Evolutionary conservation across 2,329 filamentous ascomycete species (phyloP).

Genomic region (Emergomyces orientalis): DNA sequence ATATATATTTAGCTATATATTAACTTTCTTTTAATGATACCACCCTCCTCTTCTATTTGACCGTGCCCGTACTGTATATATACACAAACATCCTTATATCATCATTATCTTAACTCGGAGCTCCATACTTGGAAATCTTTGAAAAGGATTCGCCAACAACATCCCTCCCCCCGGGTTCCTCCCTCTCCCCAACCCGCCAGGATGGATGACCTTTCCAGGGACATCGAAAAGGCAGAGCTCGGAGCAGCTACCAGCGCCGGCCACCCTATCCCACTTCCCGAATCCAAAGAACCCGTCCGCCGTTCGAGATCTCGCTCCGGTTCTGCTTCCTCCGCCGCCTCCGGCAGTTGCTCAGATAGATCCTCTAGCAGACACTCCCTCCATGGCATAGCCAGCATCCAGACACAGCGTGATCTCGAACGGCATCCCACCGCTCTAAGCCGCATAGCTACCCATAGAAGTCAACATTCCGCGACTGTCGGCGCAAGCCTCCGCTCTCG

Average conservation of each 20-base stretch:
- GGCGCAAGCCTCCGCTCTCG: constrained; percentile 27
- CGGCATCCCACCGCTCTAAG: constrained; percentile 32
- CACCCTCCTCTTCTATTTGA: no score
- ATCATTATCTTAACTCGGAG: no score
- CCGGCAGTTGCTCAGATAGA: constrained; percentile 17
- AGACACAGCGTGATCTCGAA: constrained; percentile 29
- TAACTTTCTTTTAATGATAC: no score
- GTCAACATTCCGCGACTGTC: constrained; percentile 36
- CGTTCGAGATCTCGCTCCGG: constrained; percentile 6
- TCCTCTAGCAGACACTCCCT: constrained; percentile 11
- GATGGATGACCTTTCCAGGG: constrained; percentile 32
- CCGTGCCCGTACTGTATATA: no score
- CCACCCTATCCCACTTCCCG: constrained; percentile 10
- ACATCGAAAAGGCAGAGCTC: constrained; percentile 31
- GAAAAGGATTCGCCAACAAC: not conserved
- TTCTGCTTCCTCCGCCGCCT: constrained; percentile 19
- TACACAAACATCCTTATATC: no score
- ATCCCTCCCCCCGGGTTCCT: no score
- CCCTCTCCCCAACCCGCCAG: not conserved
- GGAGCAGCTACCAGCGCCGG: constrained; percentile 17
- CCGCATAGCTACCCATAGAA: constrained; percentile 33
- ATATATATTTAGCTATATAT: no score
- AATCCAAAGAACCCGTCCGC: constrained; percentile 10
- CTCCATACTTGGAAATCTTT: not conserved
- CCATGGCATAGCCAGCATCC: constrained; percentile 23